phyloP scores from a whole-genome alignment of 768 basidiomycete genomes.

The Suillus decipiens region DNA sequence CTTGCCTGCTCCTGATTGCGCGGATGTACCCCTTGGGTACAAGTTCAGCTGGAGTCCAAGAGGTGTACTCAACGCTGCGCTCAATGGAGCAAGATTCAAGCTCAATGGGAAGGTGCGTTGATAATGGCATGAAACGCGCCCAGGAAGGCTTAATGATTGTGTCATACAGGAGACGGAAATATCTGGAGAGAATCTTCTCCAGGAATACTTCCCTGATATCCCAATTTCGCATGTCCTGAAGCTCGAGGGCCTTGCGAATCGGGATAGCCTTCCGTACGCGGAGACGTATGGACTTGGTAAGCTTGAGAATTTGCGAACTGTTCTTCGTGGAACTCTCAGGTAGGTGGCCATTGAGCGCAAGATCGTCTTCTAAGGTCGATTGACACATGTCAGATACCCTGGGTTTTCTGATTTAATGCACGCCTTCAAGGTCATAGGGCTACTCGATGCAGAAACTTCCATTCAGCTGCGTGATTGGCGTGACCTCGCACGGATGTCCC shows the following conservation, averaged over 20 bases:
- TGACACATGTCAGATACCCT: slow-evolving; percentile 58
- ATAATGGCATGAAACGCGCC: slow-evolving; percentile 2
- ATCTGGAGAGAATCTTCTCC: slow-evolving; percentile 54
- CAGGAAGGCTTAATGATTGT: background rate
- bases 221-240: slow-evolving; percentile 61
- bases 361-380: background rate
- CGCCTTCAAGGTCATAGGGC: slow-evolving; percentile 67
- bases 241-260: slow-evolving; percentile 85
- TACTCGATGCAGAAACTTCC: slow-evolving; percentile 47
- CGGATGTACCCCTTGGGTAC: slow-evolving; percentile 74
- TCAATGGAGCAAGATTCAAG: slow-evolving; percentile 70
- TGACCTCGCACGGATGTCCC: slow-evolving; percentile 38
- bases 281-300: slow-evolving; percentile 59
- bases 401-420: slow-evolving; percentile 79
- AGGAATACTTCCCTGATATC: slow-evolving; percentile 61
- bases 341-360: slow-evolving; percentile 25
- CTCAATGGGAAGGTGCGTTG: slow-evolving; percentile 54
- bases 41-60: slow-evolving; percentile 94
- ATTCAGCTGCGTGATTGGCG: slow-evolving; percentile 31
- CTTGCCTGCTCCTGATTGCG: slow-evolving; percentile 72
- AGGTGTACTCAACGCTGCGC: slow-evolving; percentile 80
- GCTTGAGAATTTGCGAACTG: slow-evolving; percentile 50
- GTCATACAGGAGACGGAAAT: slow-evolving; percentile 46
- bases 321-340: slow-evolving; percentile 87
- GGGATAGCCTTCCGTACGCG: slow-evolving; percentile 75